phyloP scores from a whole-genome alignment of 2,329 filamentous ascomycete genomes.

The Aspergillus pseudotamarii region DNA sequence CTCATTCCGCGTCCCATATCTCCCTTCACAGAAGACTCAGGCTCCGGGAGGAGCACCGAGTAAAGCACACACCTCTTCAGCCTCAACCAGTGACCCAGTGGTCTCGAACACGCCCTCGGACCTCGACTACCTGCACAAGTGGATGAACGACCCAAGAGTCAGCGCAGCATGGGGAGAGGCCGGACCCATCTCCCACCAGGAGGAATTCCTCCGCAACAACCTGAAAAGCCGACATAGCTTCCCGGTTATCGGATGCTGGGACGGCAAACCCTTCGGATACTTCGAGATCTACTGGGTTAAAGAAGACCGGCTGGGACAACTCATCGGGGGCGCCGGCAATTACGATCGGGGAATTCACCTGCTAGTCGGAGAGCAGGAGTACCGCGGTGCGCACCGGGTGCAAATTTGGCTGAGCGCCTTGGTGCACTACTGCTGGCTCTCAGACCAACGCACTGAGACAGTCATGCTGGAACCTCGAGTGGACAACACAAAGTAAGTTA shows the following conservation, averaged over 20 bases:
- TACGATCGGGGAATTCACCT: slow-evolving; percentile 90
- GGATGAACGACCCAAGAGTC: slow-evolving; percentile 87
- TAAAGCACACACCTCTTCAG: not conserved
- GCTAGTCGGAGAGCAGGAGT: slow-evolving; percentile 89
- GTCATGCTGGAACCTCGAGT: slow-evolving; percentile 87
- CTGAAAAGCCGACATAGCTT: slow-evolving; percentile 76
- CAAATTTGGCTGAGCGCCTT: slow-evolving; percentile 80
- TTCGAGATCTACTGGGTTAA: slow-evolving; percentile 99
- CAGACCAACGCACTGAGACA: slow-evolving; percentile 78
- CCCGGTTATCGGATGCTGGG: slow-evolving; percentile 90
- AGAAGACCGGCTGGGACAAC: slow-evolving; percentile 76
- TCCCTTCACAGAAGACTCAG: slow-evolving; percentile 57
- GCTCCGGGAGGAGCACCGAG: slow-evolving; percentile 30
- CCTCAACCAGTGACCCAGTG: slow-evolving; percentile 33
- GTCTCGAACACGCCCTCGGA: slow-evolving; percentile 54
- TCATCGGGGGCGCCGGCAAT: slow-evolving; percentile 69
- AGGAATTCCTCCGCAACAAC: slow-evolving; percentile 67
- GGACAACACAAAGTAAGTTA: slow-evolving; percentile 80
- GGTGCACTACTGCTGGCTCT: slow-evolving; percentile 80
- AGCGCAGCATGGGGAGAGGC: slow-evolving; percentile 79
- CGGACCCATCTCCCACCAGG: slow-evolving; percentile 59
- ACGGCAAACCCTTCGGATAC: slow-evolving; percentile 92
- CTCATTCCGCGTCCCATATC: slow-evolving; percentile 80
- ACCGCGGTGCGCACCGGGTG: slow-evolving; percentile 75
- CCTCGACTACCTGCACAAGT: slow-evolving; percentile 73